These are phyloP conservation scores for Prototheca wickerhamii DNA, from an alignment of 163 green algal genomes.

Conservation along the genomic window DNA sequence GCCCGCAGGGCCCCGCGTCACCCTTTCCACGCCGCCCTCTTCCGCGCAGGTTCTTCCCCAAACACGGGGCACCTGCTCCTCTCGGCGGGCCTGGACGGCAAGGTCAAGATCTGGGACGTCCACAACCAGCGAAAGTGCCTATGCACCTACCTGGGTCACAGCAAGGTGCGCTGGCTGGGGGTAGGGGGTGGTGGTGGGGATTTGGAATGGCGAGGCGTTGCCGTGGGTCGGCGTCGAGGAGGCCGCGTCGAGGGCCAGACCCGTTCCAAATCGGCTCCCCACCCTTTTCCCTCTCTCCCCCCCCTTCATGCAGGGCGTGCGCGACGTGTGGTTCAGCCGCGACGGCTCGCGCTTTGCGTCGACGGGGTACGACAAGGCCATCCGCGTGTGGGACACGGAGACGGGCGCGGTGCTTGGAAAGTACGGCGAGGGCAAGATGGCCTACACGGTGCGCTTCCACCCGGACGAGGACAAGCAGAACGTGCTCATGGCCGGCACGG, in stretches of 20 bases:
- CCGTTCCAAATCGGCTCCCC: not conserved
- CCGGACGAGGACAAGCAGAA: slow-evolving; percentile 84
- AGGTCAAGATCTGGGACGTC: slow-evolving; percentile 86
- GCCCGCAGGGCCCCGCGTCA: not conserved
- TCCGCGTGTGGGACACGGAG: slow-evolving; percentile 97
- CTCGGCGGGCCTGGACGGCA: slow-evolving; percentile 80
- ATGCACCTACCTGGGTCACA: slow-evolving; percentile 92
- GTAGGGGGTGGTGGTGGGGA: not conserved
- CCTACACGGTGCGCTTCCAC: slow-evolving; percentile 79
- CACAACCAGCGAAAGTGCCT: slow-evolving; percentile 75
- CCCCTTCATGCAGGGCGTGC: slow-evolving; percentile 60
- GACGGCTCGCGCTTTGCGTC: slow-evolving; percentile 81
- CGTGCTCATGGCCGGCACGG: slow-evolving; percentile 81
- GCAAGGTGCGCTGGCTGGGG: slow-evolving; percentile 47
- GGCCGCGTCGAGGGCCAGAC: not conserved
- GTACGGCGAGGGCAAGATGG: slow-evolving; percentile 55
- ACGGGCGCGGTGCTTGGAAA: slow-evolving; percentile 66
- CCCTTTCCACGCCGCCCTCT: not conserved
- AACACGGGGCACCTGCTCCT: slow-evolving; percentile 85
- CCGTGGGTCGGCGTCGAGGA: not conserved
- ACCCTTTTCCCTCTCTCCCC: not conserved
- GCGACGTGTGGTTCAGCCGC: slow-evolving; percentile 85
- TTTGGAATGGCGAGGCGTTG: not conserved
- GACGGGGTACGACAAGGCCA: slow-evolving; percentile 84
- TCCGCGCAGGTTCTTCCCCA: slow-evolving; percentile 78